phyloP scores from a whole-genome alignment of 257 asterid genomes.

The Solanum rostratum region DNA sequence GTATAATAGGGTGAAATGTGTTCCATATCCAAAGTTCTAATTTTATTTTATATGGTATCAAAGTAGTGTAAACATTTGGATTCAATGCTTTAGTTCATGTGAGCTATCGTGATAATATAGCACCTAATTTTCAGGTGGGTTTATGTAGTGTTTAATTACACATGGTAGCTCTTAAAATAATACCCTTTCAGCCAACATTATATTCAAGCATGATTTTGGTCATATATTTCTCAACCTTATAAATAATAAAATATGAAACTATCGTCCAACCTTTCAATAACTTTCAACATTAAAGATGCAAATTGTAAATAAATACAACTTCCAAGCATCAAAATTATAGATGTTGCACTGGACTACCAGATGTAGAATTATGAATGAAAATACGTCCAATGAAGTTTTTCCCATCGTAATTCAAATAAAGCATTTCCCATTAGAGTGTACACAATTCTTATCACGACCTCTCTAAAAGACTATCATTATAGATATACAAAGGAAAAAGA shows the following conservation, averaged over 20 bases:
- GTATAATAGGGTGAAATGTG: neutral
- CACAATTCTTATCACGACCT: neutral
- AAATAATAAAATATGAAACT: neutral
- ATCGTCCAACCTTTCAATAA: neutral
- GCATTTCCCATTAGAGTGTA: too few species aligned
- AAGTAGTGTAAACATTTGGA: neutral
- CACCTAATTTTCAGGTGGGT: neutral
- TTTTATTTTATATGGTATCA: neutral
- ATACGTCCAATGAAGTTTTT: neutral
- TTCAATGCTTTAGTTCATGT: neutral
- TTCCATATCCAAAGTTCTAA: neutral
- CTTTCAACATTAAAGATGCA: neutral
- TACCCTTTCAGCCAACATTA: neutral
- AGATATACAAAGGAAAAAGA: too few species aligned
- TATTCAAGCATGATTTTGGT: neutral
- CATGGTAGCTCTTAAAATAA: neutral
- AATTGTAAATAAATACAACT: neutral
- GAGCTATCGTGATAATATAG: neutral
- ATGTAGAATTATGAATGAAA: neutral
- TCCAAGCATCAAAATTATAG: neutral
- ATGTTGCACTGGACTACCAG: neutral
- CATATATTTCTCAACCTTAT: neutral
- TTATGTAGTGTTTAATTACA: neutral
- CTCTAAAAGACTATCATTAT: neutral
- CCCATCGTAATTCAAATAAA: neutral